These are phyloP conservation scores for Limonomyces culmigenus DNA, from an alignment of 1,284 basidiomycete genomes.

Conservation along the genomic window DNA sequence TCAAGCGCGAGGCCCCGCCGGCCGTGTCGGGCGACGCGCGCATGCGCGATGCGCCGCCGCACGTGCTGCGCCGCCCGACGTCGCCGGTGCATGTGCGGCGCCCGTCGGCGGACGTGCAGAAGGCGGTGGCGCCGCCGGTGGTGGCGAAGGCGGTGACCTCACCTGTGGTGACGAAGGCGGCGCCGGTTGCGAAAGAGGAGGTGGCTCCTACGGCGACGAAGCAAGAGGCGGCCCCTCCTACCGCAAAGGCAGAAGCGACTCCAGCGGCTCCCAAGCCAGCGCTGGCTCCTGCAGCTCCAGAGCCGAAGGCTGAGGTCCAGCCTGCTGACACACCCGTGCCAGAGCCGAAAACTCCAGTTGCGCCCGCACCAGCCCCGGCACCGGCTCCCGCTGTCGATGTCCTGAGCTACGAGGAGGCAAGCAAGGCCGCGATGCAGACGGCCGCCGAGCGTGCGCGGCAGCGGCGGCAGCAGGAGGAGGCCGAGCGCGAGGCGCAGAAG, in stretches of 20 bases:
- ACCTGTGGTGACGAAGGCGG: too few relatives aligned
- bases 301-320: too few relatives aligned
- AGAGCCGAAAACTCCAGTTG: background rate
- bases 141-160: too few relatives aligned
- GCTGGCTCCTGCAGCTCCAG: constrained; percentile 27
- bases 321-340: too few relatives aligned
- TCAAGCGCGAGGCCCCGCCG: too few relatives aligned
- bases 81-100: too few relatives aligned
- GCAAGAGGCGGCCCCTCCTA: constrained; percentile 13
- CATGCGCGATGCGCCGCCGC: too few relatives aligned
- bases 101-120: too few relatives aligned
- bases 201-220: background rate
- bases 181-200: too few relatives aligned
- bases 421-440: constrained; percentile 76
- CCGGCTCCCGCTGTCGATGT: constrained; percentile 7
- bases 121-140: too few relatives aligned
- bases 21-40: too few relatives aligned
- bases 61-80: too few relatives aligned
- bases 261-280: constrained; percentile 21
- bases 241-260: constrained; percentile 27
- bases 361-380: background rate
- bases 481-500: constrained; percentile 66
- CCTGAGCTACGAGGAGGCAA: constrained; percentile 53
- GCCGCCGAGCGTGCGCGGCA: constrained; percentile 78
- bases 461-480: constrained; percentile 72